Evolutionary conservation across 106 monocot species (phyloP), one percentile per base, ranked within the genome.

Genomic region (Amphibolis antarctica): DNA sequence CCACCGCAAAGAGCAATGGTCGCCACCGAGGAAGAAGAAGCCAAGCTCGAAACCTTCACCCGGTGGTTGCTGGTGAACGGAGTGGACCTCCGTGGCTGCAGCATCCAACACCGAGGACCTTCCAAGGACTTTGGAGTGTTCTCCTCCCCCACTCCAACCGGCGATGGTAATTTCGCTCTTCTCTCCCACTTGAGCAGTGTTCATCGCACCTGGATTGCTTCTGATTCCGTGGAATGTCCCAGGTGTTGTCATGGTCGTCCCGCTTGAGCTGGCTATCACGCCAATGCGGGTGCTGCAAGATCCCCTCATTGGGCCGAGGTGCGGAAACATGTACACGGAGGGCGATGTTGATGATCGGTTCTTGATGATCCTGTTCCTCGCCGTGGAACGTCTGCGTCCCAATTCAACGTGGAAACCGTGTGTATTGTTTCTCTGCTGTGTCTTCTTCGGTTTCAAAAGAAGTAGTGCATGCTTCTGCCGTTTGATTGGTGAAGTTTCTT

Each of bases 221-320:
- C 10, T 19, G 15, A n/a, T 51, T 29, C 36, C 36, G 36, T 4
- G 36, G 36, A 4, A 2, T 7, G 1, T 44, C 24, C 10, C 42
- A 24, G 19, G 57, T 46, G 77, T 90, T 50, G 80, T 80, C 14
- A 84, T 96, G 96, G 90, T 84, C 56, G 84, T 90, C 29, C 96
- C 96, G 29, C 86, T 96, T 46, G 84, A 90, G 68, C 77, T 96
- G 27, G 86, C 96, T 42, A 87, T 96, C 71, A 96, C 84, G 19
- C 96, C 96, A 4, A 96, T 96, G 90, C 59, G 90, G 43, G 96
- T 90, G 18, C 80, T 96, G n/a, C 90, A 85, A 46, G 96, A 96
- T 74, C 71, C 83, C 4, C 55, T 69, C 7, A 29, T 87, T 9
- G 96, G 90, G 0, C 76, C 82, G 17, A 77, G 67, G 13, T 90